Base-by-base conservation (phyloP, 2,329 filamentous ascomycete species). In the Aspergillus fumigatus region DNA sequence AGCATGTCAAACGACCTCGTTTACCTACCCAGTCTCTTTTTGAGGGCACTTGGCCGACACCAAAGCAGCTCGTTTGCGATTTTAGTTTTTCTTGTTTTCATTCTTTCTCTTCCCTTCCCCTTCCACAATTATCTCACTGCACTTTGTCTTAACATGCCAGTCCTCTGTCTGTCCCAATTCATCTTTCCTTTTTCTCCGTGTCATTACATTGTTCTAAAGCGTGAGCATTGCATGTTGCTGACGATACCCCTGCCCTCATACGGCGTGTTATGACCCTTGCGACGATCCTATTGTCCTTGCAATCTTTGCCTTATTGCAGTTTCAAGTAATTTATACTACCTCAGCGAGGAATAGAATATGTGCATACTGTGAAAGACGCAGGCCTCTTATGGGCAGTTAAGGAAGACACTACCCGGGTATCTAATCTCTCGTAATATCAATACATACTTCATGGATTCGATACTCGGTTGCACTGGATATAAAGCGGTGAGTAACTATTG, bases 211-310 rank as follows among this genome's bases (percentile, higher is more conserved):
- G 56, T 38, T 38, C 49, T 38, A 27, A 47, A 47, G 29, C 48
- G 27, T 48, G 38, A 51, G 43, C 50, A 45, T 63, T 63, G 51
- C 54, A 52, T 51, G 47, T 62, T 61, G 53, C 60, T 58, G 58
- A 63, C 55, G 62, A 64, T 64, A 64, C 62, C 62, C 32, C 62
- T 64, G 61, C 59, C 59, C 55, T 57, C 35, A 35, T 54, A 59
- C 64, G 62, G 61, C 57, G 29, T 59, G 63, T 63, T 65, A 63
- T 64, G 63, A 64, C 53, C 48, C 49, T 60, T 62, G 49, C 53
- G 53, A 65, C 55, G 63, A 64, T 63, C 58, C 41, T 23, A 45
- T 45, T 23, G 41, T 23, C 41, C 21, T 23, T 47, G 21, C 23
- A 25, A 26, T 11, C 23, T 23, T 47, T 47, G 43, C 7, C 21